These are phyloP conservation scores for Panicum virgatum DNA, from an alignment of 202 grass and related monocot species.

Conservation along the genomic window DNA sequence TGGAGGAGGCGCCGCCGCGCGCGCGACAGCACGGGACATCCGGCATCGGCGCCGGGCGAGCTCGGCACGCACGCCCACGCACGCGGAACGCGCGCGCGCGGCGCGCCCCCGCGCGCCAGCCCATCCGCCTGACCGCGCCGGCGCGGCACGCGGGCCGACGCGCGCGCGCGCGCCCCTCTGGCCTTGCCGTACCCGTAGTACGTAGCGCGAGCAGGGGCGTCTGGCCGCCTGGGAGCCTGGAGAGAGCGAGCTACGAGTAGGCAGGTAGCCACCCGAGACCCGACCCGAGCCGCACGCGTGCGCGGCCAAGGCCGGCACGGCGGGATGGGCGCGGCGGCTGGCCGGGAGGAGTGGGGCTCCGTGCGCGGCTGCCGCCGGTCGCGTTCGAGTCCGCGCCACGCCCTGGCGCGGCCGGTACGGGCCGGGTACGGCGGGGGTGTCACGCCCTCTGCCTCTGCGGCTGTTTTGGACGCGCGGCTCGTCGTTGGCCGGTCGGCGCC, in stretches of 20 bases:
- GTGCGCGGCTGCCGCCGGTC: background rate
- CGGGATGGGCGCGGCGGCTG: background rate
- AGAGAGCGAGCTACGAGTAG: background rate
- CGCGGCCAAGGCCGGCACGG: background rate
- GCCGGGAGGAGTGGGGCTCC: background rate
- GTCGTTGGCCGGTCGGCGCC: background rate
- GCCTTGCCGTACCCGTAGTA: too few species aligned
- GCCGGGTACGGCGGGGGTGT: background rate
- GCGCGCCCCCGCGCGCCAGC: conserved; percentile 1
- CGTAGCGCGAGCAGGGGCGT: background rate
- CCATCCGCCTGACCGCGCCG: conserved; percentile 22
- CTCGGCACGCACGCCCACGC: background rate
- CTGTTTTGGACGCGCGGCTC: background rate
- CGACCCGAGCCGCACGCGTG: background rate
- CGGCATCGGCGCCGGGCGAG: background rate
- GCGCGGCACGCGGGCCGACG: conserved; percentile 27
- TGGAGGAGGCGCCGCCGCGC: background rate
- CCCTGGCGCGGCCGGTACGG: background rate
- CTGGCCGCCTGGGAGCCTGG: background rate
- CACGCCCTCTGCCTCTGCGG: background rate
- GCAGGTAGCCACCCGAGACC: background rate
- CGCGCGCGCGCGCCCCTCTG: background rate
- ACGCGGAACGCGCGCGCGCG: background rate
- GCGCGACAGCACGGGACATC: background rate
- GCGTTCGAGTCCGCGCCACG: background rate